phyloP scores from a whole-genome alignment of 2,329 filamentous ascomycete genomes.

The Phaeosphaeria sp. region DNA sequence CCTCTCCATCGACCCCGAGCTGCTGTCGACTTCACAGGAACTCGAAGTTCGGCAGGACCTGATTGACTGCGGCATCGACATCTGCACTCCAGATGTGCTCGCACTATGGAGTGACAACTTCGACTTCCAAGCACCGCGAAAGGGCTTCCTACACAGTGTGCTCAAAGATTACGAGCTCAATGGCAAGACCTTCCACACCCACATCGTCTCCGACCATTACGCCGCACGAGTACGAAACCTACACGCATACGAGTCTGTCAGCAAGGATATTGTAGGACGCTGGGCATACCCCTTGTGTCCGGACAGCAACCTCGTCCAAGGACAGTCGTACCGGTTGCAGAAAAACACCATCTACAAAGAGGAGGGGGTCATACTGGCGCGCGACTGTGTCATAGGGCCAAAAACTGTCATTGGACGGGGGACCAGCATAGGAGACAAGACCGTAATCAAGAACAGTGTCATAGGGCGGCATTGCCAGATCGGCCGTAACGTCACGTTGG shows the following conservation, averaged over 20 bases:
- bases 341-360: slow-evolving; percentile 79
- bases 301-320: slow-evolving; percentile 82
- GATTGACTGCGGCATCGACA: slow-evolving; percentile 94
- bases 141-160: slow-evolving; percentile 89
- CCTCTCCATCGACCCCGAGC: slow-evolving; percentile 76
- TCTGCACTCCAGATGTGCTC: slow-evolving; percentile 94
- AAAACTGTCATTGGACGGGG: slow-evolving; percentile 78
- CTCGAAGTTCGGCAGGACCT: slow-evolving; percentile 86
- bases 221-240: slow-evolving; percentile 85
- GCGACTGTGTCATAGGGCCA: slow-evolving; percentile 72
- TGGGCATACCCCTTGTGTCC: slow-evolving; percentile 91
- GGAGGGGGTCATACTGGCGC: slow-evolving; percentile 74
- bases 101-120: slow-evolving; percentile 98
- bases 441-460: slow-evolving; percentile 74
- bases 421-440: slow-evolving; percentile 76
- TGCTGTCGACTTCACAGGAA: slow-evolving; percentile 76
- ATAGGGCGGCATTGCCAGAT: slow-evolving; percentile 87
- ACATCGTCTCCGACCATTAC: slow-evolving; percentile 83
- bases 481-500: slow-evolving; percentile 80
- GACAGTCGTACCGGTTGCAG: slow-evolving; percentile 76
- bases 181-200: slow-evolving; percentile 93
- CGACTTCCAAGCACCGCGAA: slow-evolving; percentile 88
- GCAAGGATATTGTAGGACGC: slow-evolving; percentile 81
- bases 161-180: slow-evolving; percentile 97
- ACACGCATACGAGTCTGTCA: slow-evolving; percentile 88